phyloP scores from a whole-genome alignment of 2,329 filamentous ascomycete species.

The Ascocoryne sarcoides region DNA sequence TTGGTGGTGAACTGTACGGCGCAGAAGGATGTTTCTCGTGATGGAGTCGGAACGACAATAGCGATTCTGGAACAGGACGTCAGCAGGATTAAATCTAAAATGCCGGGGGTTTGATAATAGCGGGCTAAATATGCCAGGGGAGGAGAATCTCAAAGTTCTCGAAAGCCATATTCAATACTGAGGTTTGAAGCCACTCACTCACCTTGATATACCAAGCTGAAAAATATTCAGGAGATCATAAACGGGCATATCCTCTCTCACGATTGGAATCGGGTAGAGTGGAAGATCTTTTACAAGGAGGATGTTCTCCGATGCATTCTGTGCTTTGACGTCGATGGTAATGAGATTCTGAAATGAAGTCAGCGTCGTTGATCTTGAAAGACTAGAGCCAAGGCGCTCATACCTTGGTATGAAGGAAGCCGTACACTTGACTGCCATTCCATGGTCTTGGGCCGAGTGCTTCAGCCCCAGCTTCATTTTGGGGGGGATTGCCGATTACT shows the following conservation, averaged over 20 bases:
- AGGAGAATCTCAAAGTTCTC: too few species aligned
- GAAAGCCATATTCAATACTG: too few species aligned
- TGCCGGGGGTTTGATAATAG: not conserved
- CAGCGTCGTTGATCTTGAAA: too few species aligned
- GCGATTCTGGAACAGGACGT: slow-evolving; percentile 17
- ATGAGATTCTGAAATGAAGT: not conserved
- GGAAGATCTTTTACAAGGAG: slow-evolving; percentile 21
- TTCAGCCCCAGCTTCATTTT: not conserved
- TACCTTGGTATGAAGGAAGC: slow-evolving; percentile 24
- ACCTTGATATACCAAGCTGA: slow-evolving; percentile 24
- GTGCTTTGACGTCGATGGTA: slow-evolving; percentile 12
- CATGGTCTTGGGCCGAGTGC: slow-evolving; percentile 1
- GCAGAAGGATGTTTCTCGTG: not conserved
- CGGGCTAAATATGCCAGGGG: not conserved
- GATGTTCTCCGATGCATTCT: not conserved
- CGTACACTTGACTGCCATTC: slow-evolving; percentile 15
- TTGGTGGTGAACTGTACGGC: not conserved
- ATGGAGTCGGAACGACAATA: slow-evolving; percentile 15
- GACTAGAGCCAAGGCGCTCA: too few species aligned
- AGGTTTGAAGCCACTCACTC: not conserved
- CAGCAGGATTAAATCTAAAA: not conserved
- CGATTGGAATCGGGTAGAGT: slow-evolving; percentile 23
- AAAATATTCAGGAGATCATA: slow-evolving; percentile 25
- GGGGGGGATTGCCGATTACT: slow-evolving; percentile 14
- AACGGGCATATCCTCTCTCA: slow-evolving; percentile 19